Base-by-base conservation (phyloP, 768 basidiomycete genomes). In the Filobasidium wieringae region DNA sequence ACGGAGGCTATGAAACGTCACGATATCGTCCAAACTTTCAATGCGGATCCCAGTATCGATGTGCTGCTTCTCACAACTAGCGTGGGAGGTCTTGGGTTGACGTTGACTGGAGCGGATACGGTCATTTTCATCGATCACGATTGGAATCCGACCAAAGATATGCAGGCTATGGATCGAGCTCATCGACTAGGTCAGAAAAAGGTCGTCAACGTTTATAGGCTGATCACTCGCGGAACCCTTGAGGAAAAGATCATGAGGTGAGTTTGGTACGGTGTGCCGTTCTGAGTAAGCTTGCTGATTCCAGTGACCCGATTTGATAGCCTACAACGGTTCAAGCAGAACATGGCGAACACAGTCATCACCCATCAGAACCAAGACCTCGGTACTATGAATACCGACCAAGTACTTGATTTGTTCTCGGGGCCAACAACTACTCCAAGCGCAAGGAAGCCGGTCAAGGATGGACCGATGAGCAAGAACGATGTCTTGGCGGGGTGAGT, bases 231-330 rank as follows among this genome's bases (percentile, higher is more conserved):
- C 69, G 95, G 92, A 12, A 99, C 95, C 0, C 72, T 99, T 36
- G 95, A 99, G 73, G 95, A 97, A 74, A 97, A 97, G 76, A 99
- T 99, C 63, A 99, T 99, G 95, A 95, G 95, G 90, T 95, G 72
- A 63, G 84, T 76, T 39, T 9, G 30, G 8, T 43, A 43, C 7
- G 41, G 41, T 8, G 29, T 22, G 22, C 31, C 41, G 15, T n/a
- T 22, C 49, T 41, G n/a, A 54, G 17, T 24, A 19, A 40, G 7
- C 14, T 37, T 39, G 31, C n/a, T 30, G 30, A 14, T 22, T 26
- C 33, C 24, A 17, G 7, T 41, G 17, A 15, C 31, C 4, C 26
- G 51, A n/a, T 39, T 15, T 17, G 22, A 7, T 71, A 96, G 93
- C 33, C 74, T 99, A 61, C 95, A 99, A 79, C 87, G 91, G 51